Evolutionary conservation across 2,329 filamentous ascomycete species (phyloP), one percentile per base, ranked within the genome.

Genomic region (Nemania sp.): DNA sequence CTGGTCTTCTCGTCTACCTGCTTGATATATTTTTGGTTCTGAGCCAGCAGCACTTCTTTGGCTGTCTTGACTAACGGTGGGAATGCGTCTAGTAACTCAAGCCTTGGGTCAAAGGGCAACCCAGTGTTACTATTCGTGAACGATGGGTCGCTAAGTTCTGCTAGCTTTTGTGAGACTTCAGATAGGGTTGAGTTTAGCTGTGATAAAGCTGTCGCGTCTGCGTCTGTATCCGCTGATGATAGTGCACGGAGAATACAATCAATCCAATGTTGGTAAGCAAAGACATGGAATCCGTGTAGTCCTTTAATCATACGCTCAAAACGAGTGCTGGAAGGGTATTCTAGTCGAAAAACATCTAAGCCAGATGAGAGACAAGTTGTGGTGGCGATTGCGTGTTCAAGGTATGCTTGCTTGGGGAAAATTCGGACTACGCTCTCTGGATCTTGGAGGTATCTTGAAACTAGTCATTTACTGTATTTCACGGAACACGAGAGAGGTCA

Each of bases 381-480:
- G n/a, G 50, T 23, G 9, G 44, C 37, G 23, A 53, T 39, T 1
- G 37, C 44, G 31, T 53, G 50, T 37, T 53, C 43, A 39, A 53
- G 44, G 43, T 39, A 48, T 11, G 44, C 50, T n/a, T 2, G 22
- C 23, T 36, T n/a, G 24, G 6, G 22, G 19, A 28, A n/a, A 30
- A 53, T 48, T 8, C 5, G 6, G 11, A 48, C 33, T 14, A 36
- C 43, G 15, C 50, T 53, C 11, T 48, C 23, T 4, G 36, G 1
- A 7, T 26, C 40, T 5, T 53, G 43, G n/a, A 53, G 31, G 28
- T 36, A 43, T 23, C 43, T 53, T 37, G 2, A 24, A 2, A 23
- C 23, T 11, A 6, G 14, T 47, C 17, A 43, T 14, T 48, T n/a
- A 11, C 6, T 14, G 6, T 43, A 24, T 12, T 14, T 12, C 17